Percentiles rank a stretch among this genome's conserved stretches.
Evolutionary conservation across 257 asterid genomes (phyloP).

Genomic region (Salvia hispanica): DNA sequence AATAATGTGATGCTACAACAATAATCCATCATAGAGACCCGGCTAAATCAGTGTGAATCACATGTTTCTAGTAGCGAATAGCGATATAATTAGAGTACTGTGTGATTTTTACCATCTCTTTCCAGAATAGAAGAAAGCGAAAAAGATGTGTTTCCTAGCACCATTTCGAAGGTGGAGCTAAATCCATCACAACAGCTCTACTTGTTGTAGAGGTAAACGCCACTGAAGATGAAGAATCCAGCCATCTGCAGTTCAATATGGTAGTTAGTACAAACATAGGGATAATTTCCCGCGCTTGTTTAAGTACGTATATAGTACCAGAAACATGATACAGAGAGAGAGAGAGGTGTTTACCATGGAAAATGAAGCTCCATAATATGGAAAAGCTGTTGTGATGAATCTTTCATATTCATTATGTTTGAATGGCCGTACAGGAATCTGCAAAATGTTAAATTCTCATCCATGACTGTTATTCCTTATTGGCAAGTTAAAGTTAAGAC

Average conservation of each 20-base stretch:
- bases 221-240: conserved; percentile 34
- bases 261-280: conserved; percentile 7
- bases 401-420: conserved; percentile 35
- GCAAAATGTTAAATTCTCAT: background rate
- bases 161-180: conserved; percentile 3
- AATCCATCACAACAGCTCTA: background rate
- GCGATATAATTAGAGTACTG: background rate
- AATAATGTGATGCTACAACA: conserved; percentile 5
- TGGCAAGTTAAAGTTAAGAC: background rate
- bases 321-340: background rate
- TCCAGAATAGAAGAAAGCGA: background rate
- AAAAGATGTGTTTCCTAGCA: background rate
- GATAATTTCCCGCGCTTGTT: background rate
- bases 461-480: background rate
- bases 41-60: background rate
- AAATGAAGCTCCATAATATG: conserved; percentile 35
- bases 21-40: background rate
- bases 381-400: conserved; percentile 31
- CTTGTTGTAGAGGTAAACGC: conserved; percentile 32
- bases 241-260: conserved; percentile 23
- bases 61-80: conserved; percentile 18
- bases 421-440: conserved; percentile 37
- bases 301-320: no score
- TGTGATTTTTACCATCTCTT: background rate
- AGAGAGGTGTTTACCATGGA: conserved; percentile 24